These are phyloP conservation scores for Tylopilus felleus DNA, from an alignment of 768 basidiomycete species.

Conservation along the genomic window DNA sequence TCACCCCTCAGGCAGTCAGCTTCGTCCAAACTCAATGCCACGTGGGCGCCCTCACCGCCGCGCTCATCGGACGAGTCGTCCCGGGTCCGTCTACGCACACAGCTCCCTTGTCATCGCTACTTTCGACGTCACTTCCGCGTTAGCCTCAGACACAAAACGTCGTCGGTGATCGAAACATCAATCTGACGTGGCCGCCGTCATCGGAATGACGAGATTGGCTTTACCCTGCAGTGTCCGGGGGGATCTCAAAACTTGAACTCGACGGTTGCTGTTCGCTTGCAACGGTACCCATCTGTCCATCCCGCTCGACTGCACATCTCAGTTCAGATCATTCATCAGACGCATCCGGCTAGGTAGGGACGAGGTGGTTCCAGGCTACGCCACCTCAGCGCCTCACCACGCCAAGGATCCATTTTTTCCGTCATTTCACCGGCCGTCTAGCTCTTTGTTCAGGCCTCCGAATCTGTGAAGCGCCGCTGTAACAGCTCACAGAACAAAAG, in stretches of 20 bases:
- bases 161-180: too few species aligned
- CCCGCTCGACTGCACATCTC: neutral
- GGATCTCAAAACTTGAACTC: neutral
- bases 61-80: too few species aligned
- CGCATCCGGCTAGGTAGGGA: too few species aligned
- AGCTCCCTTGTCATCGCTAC: too few species aligned
- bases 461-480: conserved; percentile 5
- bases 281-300: neutral
- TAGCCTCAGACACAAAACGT: too few species aligned
- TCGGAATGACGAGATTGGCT: too few species aligned
- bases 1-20: neutral
- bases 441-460: neutral
- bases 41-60: neutral
- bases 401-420: neutral
- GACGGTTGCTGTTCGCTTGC: neutral
- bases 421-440: neutral
- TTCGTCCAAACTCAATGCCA: neutral
- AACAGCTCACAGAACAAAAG: neutral
- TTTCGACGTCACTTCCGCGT: too few species aligned
- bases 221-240: conserved; percentile 10
- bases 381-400: too few species aligned
- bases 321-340: neutral
- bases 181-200: too few species aligned
- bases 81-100: too few species aligned
- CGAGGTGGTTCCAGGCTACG: too few species aligned